Base-by-base conservation (phyloP, 495 filamentous ascomycete species). In the Aspergillus heteromorphus region DNA sequence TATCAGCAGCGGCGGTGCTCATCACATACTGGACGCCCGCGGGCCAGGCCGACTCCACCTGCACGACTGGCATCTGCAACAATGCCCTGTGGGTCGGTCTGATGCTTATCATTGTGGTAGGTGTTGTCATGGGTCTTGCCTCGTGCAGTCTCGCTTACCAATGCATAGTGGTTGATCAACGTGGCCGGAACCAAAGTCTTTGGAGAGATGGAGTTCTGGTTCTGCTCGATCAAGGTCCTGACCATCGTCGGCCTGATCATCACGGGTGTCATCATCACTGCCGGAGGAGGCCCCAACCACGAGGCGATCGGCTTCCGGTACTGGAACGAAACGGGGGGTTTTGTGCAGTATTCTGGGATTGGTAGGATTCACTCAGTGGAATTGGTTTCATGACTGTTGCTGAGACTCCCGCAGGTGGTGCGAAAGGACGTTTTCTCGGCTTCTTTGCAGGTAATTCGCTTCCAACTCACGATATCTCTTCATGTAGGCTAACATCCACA, bases 1-100 rank as follows among this genome's bases (percentile, higher is more conserved):
- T 76, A 7, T 51, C 54, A 4, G 68, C 76, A 14, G 65, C 70
- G 36, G 71, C 75, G 16, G 71, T 81, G 2, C 68, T 80, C 16
- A 74, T 80, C 54, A 68, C 73, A 25, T 73, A 71, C 58, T 77
- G 60, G 57, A 63, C 61, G 6, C 64, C 58, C 5, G 61, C 64
- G 34, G 58, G 60, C 20, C 52, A 57, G 25, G n/a, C 34, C 11
- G 34, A 38, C 34, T 63, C 63, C 1, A 63, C 63, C 2, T 65
- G 60, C 19, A 63, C 64, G 4, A 45, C 61, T 43, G 58, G 58
- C 6, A 64, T 63, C 17, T 67, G 65, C 40, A 64, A 66, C 40
- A 63, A 65, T 57, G 59, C 62, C 2, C 48, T 67, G 57, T 64
- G 59, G 64, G 59, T 63, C 4, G 64, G 55, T 23, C 25, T 57